Percentiles rank a stretch among this genome's conserved stretches.
Evolutionary conservation across 2,329 filamentous ascomycete genomes (phyloP).

Genomic region (Cytospora leucostoma): DNA sequence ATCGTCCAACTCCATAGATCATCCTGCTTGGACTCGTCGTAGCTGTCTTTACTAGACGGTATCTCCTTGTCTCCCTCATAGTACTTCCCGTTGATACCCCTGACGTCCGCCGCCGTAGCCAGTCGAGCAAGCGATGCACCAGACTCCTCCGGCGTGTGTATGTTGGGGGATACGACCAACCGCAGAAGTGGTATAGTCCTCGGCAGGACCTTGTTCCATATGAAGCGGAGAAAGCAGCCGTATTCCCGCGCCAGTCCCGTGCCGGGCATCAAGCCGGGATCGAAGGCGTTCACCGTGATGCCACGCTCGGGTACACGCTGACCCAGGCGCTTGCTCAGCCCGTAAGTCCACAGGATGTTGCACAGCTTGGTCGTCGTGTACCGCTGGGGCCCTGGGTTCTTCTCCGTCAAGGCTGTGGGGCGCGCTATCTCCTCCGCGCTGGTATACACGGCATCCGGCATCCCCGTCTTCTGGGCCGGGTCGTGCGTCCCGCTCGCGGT

Average conservation of each 20-base stretch:
- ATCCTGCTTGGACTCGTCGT: conserved; percentile 48
- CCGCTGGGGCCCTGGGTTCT: conserved; percentile 40
- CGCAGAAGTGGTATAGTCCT: conserved; percentile 40
- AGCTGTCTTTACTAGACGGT: conserved; percentile 45
- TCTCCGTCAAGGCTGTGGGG: conserved; percentile 36
- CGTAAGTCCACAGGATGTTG: conserved; percentile 52
- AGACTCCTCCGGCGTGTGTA: conserved; percentile 43
- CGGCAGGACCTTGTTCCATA: conserved; percentile 42
- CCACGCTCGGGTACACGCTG: conserved; percentile 27
- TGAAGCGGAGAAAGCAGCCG: conserved; percentile 33
- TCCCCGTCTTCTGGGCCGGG: conserved; percentile 43
- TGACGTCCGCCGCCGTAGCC: conserved; percentile 38
- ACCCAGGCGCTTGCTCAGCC: conserved; percentile 41
- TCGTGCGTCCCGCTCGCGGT: conserved; percentile 51
- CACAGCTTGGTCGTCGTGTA: conserved; percentile 49
- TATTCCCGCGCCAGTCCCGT: conserved; percentile 44
- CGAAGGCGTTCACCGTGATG: conserved; percentile 45
- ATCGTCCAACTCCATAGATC: conserved; percentile 53
- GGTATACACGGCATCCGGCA: conserved; percentile 47
- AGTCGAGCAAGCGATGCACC: conserved; percentile 44
- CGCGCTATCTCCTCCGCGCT: conserved; percentile 48
- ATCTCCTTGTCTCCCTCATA: conserved; percentile 46
- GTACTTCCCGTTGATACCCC: conserved; percentile 43
- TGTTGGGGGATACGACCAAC: conserved; percentile 38
- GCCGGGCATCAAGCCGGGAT: conserved; percentile 52